Base-by-base conservation (phyloP, 2,329 filamentous ascomycete species). In the Clarireedia sp. region DNA sequence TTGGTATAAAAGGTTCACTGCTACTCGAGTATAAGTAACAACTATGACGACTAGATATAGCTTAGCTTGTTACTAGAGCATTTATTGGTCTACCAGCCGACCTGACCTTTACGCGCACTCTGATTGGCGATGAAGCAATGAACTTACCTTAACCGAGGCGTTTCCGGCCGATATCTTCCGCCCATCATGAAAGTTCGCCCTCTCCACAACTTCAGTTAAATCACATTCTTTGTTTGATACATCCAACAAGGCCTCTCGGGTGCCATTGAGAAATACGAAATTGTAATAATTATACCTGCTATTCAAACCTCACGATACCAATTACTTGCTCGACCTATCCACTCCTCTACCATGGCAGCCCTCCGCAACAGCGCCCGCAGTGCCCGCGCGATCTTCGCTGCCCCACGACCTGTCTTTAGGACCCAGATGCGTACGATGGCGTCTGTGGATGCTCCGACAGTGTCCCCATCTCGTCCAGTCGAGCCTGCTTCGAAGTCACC, bases 401-500 rank as follows among this genome's bases (percentile, higher is more conserved):
- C 54, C 48, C 37, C 57, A 19, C 51, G 57, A 44, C 40, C 51
- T 19, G 51, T 46, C 21, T 49, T 59, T 44, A 57, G 55, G 54
- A 46, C 56, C 7, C 56, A 58, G 37, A 54, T 60, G 21, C 58
- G 58, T 33, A 51, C 49, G 16, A 54, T 60, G 52, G 58, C 58
- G 26, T 51, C 56, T 7, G 56, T 56, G 3, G 44, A 46, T n/a
- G 43, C 26, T 24, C 45, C 43, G 26, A 57, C 50, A 12, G 36
- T 48, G 14, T 56, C 45, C 26, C 50, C 64, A 21, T 60, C 63
- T 16, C 59, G 54, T 24, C 54, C 54, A 9, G 49, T 66, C 14
- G 57, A 48, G 3, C 41, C 64, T 48, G 56, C 60, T 37, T 60
- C 61, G 9, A 54, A 63, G 46, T 63, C 61, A 5, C 54, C 51